A percentile compares a stretch with the other conserved stretches of the same genome.
Evolutionary conservation across 2,329 filamentous ascomycete species (phyloP).

Genomic region (Cadophora malorum): DNA sequence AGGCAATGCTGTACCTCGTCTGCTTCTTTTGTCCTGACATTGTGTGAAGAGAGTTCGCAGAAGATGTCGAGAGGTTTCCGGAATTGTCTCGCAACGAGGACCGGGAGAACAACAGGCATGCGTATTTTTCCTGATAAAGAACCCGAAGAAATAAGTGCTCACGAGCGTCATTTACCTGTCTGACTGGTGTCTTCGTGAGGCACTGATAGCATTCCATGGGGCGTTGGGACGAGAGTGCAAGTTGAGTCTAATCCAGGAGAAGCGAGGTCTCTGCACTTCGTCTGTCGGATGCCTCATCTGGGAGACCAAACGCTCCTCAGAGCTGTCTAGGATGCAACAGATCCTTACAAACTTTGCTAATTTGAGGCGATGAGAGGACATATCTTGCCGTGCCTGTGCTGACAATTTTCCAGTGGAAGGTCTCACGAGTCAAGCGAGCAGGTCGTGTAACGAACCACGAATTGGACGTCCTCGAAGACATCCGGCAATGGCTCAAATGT

Average conservation of each 20-base stretch:
- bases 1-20: slow-evolving; percentile 3
- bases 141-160: neutral
- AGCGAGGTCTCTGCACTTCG: slow-evolving; percentile 2
- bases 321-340: neutral
- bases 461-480: neutral
- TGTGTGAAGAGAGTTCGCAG: neutral
- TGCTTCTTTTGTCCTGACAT: neutral
- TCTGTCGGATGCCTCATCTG: slow-evolving; percentile 3
- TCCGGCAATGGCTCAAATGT: slow-evolving; percentile 1
- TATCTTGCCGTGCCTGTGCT: neutral
- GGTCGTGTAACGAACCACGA: neutral
- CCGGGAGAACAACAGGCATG: neutral
- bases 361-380: neutral
- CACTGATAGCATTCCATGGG: no score
- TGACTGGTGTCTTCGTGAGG: neutral
- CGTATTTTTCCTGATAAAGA: slow-evolving; percentile 6
- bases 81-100: neutral
- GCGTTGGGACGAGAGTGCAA: no score
- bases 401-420: no score
- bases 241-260: neutral
- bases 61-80: neutral
- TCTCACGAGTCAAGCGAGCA: neutral
- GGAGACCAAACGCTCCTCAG: neutral
- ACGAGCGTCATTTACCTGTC: neutral
- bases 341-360: neutral